Evolutionary conservation across 352 stramenopile genomes (phyloP).

Genomic region (Globisporangium uncinulatum): DNA sequence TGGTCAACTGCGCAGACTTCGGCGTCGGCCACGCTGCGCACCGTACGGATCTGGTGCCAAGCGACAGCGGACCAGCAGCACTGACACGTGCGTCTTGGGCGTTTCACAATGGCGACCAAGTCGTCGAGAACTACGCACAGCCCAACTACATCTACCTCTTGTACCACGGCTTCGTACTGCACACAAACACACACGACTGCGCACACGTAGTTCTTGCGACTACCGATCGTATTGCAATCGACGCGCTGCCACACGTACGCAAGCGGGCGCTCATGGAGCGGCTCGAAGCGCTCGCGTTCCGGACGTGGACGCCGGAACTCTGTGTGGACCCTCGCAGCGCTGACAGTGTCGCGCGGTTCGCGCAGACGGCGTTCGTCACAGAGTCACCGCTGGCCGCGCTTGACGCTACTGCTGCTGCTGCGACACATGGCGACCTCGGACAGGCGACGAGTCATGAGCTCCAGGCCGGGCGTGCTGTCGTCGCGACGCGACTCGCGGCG

Average conservation of each 20-base stretch:
- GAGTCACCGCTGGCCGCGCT: conserved; percentile 14
- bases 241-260: conserved; percentile 7
- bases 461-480: not conserved
- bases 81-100: conserved; percentile 65
- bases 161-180: conserved; percentile 89
- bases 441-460: not conserved
- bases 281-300: conserved; percentile 18
- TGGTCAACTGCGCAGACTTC: conserved; percentile 88
- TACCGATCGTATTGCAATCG: conserved; percentile 2
- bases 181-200: conserved; percentile 79
- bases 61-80: conserved; percentile 24
- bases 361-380: conserved; percentile 21
- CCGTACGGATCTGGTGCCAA: conserved; percentile 25
- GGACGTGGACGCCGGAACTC: conserved; percentile 33
- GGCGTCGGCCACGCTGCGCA: conserved; percentile 42
- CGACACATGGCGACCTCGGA: not conserved
- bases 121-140: conserved; percentile 94
- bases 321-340: conserved; percentile 18
- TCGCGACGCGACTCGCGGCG: conserved; percentile 2
- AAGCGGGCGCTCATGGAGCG: conserved; percentile 16
- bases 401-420: not conserved
- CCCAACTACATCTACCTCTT: conserved; percentile 92
- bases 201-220: conserved; percentile 48
- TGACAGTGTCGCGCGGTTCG: conserved; percentile 14
- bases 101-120: conserved; percentile 58